phyloP scores from a whole-genome alignment of 768 basidiomycete species.

The Lenzites betulinus region DNA sequence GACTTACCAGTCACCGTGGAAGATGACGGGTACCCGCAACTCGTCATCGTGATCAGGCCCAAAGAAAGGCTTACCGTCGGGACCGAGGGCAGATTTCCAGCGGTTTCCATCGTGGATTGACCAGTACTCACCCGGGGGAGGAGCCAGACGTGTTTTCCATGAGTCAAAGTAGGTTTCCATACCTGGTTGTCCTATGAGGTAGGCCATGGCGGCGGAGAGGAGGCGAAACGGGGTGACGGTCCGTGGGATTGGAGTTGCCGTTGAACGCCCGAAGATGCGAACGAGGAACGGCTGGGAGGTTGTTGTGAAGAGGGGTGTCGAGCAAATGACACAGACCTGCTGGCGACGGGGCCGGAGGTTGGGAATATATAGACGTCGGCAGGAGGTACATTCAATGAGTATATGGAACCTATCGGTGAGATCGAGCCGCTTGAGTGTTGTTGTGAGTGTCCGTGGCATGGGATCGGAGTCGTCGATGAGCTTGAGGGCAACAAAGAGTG shows the following conservation, averaged over 20 bases:
- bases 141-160: not conserved
- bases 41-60: not conserved
- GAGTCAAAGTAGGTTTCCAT: not conserved
- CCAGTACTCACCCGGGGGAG: not conserved
- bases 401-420: not conserved
- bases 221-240: not conserved
- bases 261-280: not conserved
- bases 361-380: not conserved
- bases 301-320: not conserved
- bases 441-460: not conserved
- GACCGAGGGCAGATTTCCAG: not conserved
- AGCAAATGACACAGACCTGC: not conserved
- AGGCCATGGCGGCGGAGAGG: not conserved
- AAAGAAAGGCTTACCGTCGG: not conserved
- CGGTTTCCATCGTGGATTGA: not conserved
- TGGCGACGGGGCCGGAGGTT: not conserved
- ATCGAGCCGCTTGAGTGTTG: not conserved
- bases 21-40: not conserved
- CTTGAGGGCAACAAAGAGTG: not conserved
- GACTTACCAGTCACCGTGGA: constrained; percentile 2
- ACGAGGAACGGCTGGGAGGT: not conserved
- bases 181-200: not conserved
- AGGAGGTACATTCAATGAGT: not conserved
- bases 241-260: not conserved
- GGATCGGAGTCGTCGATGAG: not conserved